A percentile compares a stretch with the other conserved stretches of the same genome.
Conservation (phyloP, 331 rosid species). For the Rhamnella rubrinervis region DNA sequence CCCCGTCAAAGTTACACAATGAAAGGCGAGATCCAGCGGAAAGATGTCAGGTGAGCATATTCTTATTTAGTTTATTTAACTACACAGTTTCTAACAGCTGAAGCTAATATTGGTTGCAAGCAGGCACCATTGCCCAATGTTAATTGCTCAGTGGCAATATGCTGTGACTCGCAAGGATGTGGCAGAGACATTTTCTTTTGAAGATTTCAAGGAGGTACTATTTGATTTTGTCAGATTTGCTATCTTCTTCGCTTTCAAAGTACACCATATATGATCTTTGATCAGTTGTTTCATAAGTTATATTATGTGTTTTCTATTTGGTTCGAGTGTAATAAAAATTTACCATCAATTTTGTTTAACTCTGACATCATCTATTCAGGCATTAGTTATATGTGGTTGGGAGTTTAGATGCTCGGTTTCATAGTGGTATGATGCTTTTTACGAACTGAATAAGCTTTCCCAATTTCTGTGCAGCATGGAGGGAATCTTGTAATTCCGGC, state of each 20-base stretch:
- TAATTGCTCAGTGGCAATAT: conserved; percentile 81
- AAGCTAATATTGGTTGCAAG: conserved; percentile 27
- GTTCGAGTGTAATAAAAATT: too few relatives aligned
- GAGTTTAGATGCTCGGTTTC: too few relatives aligned
- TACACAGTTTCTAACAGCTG: conserved; percentile 10
- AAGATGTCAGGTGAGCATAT: conserved; percentile 67
- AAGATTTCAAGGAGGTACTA: conserved; percentile 72
- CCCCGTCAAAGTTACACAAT: conserved; percentile 83
- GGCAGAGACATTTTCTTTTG: conserved; percentile 58
- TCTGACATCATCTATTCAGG: too few relatives aligned
- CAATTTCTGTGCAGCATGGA: conserved; percentile 49
- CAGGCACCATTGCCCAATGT: conserved; percentile 83
- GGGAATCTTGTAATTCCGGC: conserved; percentile 90
- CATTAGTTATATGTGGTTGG: too few relatives aligned
- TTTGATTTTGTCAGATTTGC: conserved; percentile 6
- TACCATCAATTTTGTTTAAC: too few relatives aligned
- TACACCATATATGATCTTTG: too few relatives aligned
- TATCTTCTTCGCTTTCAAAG: neutral
- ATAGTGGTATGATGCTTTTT: neutral
- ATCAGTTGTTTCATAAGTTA: too few relatives aligned
- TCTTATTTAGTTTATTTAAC: neutral
- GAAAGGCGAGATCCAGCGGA: conserved; percentile 71
- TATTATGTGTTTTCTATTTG: too few relatives aligned
- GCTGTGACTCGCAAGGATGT: conserved; percentile 90
- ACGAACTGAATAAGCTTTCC: neutral